These are phyloP conservation scores for Ogataea methylovora DNA, from an alignment of 805 yeast genomes.

Conservation along the genomic window DNA sequence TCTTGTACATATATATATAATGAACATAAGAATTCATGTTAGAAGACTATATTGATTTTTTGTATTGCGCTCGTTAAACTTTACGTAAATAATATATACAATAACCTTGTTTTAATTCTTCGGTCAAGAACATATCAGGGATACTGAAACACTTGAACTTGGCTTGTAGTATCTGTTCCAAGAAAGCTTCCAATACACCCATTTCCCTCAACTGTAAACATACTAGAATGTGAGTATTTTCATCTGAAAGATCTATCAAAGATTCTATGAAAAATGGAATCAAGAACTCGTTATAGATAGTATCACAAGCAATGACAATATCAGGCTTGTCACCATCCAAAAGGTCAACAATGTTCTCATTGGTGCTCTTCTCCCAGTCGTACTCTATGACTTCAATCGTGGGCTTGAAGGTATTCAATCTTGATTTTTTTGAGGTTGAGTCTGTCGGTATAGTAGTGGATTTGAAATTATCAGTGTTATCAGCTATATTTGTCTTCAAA, in stretches of 20 bases:
- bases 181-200: conserved; percentile 39
- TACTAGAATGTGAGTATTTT: conserved; percentile 29
- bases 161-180: conserved; percentile 22
- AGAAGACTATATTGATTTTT: neutral
- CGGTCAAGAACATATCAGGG: conserved; percentile 22
- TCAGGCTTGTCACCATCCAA: conserved; percentile 26
- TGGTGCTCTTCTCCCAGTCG: conserved; percentile 50
- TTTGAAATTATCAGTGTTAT: conserved; percentile 25
- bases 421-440: conserved; percentile 2
- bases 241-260: conserved; percentile 27
- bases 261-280: conserved; percentile 43
- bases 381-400: conserved; percentile 39
- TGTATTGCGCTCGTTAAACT: neutral
- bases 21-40: neutral
- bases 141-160: conserved; percentile 30
- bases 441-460: conserved; percentile 15
- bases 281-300: conserved; percentile 56
- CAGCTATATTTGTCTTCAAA: conserved; percentile 35
- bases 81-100: conserved; percentile 31
- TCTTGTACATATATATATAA: neutral
- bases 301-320: conserved; percentile 53
- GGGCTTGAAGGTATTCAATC: conserved; percentile 5
- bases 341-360: conserved; percentile 2
- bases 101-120: conserved; percentile 33
- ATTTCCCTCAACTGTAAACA: conserved; percentile 50